phyloP scores from a whole-genome alignment of 2,329 filamentous ascomycete species.

The Monilinia polystroma region DNA sequence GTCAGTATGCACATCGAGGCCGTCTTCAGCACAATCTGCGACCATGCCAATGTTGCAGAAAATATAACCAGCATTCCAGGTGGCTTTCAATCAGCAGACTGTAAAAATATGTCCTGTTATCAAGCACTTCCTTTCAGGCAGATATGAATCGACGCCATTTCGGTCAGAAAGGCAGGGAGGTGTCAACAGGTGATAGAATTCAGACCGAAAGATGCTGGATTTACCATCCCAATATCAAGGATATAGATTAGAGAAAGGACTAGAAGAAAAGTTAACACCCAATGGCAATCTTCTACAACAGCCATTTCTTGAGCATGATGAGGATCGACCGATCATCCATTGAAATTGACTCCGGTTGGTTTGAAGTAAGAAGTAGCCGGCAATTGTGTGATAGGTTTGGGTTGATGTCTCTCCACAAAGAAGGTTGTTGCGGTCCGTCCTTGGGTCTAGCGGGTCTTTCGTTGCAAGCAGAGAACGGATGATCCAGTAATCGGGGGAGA shows the following conservation, averaged over 20 bases:
- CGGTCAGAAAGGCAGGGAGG: constrained; percentile 19
- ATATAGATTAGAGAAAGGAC: constrained; percentile 24
- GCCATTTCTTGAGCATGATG: constrained; percentile 5
- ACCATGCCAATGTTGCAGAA: constrained; percentile 27
- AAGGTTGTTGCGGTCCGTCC: constrained; percentile 27
- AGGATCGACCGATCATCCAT: constrained; percentile 18
- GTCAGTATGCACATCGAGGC: constrained; percentile 23
- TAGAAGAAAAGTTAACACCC: constrained; percentile 13
- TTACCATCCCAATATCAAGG: constrained; percentile 21
- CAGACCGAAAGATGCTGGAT: constrained; percentile 20
- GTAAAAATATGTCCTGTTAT: constrained; percentile 25
- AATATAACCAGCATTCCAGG: constrained; percentile 32
- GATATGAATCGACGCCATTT: constrained; percentile 14
- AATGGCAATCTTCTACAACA: constrained; percentile 12
- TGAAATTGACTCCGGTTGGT: constrained; percentile 30
- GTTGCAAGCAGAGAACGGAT: constrained; percentile 26
- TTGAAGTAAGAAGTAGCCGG: constrained; percentile 25
- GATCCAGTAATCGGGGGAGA: constrained; percentile 30
- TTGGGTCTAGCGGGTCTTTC: constrained; percentile 28
- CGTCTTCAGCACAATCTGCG: constrained; percentile 22
- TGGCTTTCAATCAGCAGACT: constrained; percentile 36
- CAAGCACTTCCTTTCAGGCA: constrained; percentile 20
- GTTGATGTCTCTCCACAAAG: constrained; percentile 25
- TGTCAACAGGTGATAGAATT: constrained; percentile 25
- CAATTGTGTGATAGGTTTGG: constrained; percentile 31